Evolutionary conservation across 805 yeast species (phyloP).

Genomic region (Cyberlindnera americana): DNA sequence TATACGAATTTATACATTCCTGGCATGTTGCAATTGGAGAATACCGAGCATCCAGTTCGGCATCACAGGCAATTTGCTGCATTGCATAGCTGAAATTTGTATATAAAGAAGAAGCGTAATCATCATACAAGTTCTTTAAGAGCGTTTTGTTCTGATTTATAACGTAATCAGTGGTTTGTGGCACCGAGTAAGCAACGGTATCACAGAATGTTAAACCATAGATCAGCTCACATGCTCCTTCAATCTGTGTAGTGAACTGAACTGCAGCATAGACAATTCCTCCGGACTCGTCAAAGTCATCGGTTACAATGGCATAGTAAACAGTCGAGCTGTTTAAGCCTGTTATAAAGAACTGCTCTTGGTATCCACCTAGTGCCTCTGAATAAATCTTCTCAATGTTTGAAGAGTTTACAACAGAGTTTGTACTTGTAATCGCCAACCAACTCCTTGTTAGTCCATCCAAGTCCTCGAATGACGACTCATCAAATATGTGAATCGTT

Average conservation of each 20-base stretch:
- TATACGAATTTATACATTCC: slow-evolving; percentile 69
- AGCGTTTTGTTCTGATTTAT: slow-evolving; percentile 29
- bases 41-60: slow-evolving; percentile 58
- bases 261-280: slow-evolving; percentile 61
- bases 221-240: slow-evolving; percentile 65
- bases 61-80: slow-evolving; percentile 72
- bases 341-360: slow-evolving; percentile 58
- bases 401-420: slow-evolving; percentile 1
- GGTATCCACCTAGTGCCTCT: slow-evolving; percentile 30
- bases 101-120: slow-evolving; percentile 52
- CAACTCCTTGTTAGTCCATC: slow-evolving; percentile 12
- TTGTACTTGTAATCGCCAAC: slow-evolving; percentile 12
- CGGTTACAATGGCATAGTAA: slow-evolving; percentile 63
- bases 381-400: slow-evolving; percentile 6
- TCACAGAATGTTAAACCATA: slow-evolving; percentile 74
- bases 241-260: slow-evolving; percentile 50
- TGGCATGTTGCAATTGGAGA: slow-evolving; percentile 74
- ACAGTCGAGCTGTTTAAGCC: slow-evolving; percentile 58
- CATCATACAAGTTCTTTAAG: slow-evolving; percentile 55
- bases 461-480: slow-evolving; percentile 1
- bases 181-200: slow-evolving; percentile 85
- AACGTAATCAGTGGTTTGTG: slow-evolving; percentile 41
- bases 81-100: slow-evolving; percentile 70
- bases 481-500: slow-evolving; percentile 12
- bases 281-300: slow-evolving; percentile 47